These are phyloP conservation scores for Starmerella floricola DNA, from an alignment of 805 yeast species.

Conservation along the genomic window DNA sequence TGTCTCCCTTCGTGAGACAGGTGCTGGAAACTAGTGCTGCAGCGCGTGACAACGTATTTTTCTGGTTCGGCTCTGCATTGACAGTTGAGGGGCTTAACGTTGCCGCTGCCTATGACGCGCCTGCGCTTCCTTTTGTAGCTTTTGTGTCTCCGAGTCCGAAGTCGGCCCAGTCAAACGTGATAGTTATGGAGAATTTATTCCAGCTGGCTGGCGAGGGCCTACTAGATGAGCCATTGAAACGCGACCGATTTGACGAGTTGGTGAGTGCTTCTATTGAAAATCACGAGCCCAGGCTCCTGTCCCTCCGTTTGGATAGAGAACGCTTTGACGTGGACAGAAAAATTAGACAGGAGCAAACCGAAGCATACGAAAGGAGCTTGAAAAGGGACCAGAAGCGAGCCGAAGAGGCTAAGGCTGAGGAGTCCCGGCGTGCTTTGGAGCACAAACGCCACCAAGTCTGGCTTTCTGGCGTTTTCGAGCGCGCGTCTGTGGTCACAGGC, in stretches of 20 bases:
- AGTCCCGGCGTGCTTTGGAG: slow-evolving; percentile 18
- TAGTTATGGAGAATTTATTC: slow-evolving; percentile 49
- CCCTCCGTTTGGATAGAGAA: slow-evolving; percentile 51
- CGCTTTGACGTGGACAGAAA: slow-evolving; percentile 44
- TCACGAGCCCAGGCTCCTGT: slow-evolving; percentile 48
- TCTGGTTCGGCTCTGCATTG: slow-evolving; percentile 85
- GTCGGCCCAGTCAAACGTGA: slow-evolving; percentile 28
- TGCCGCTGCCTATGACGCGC: slow-evolving; percentile 57
- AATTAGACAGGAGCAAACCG: slow-evolving; percentile 61
- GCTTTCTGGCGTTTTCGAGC: slow-evolving; percentile 26
- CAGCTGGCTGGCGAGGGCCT: slow-evolving; percentile 29
- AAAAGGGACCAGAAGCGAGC: slow-evolving; percentile 44
- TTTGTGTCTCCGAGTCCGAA: slow-evolving; percentile 54
- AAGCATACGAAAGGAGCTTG: slow-evolving; percentile 61
- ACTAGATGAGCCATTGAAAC: slow-evolving; percentile 30
- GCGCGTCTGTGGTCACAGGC: slow-evolving; percentile 18
- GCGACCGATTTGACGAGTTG: slow-evolving; percentile 34
- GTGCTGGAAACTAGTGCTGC: slow-evolving; percentile 34
- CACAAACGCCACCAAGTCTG: slow-evolving; percentile 19
- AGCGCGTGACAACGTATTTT: slow-evolving; percentile 43
- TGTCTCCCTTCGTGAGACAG: slow-evolving; percentile 37
- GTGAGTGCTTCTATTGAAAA: slow-evolving; percentile 39
- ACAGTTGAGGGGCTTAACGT: slow-evolving; percentile 75
- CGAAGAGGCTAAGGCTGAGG: slow-evolving; percentile 30
- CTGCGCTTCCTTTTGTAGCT: slow-evolving; percentile 73